phyloP scores from a whole-genome alignment of 139 green algal genomes.

The Diplosphaera chodatii region DNA sequence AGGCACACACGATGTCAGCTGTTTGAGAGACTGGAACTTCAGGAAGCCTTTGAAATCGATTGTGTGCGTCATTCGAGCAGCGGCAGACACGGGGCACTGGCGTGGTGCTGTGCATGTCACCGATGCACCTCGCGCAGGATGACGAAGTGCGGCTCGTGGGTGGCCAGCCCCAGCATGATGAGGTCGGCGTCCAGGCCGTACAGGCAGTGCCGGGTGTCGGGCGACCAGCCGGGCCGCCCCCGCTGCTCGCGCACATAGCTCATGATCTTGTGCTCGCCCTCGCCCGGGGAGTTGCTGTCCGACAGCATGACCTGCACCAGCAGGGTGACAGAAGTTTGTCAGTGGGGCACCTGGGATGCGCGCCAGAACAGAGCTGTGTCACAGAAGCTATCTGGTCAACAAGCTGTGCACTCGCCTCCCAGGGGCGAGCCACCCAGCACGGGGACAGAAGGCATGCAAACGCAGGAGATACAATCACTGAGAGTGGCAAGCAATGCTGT shows the following conservation, averaged over 20 bases:
- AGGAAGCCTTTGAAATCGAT: too few relatives aligned
- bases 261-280: slow-evolving; percentile 99
- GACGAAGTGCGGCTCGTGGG: slow-evolving; percentile 84
- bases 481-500: background rate
- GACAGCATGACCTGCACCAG: slow-evolving; percentile 72
- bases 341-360: too few relatives aligned
- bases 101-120: too few relatives aligned
- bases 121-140: slow-evolving; percentile 87
- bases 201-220: slow-evolving; percentile 80
- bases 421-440: too few relatives aligned
- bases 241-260: slow-evolving; percentile 85
- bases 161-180: slow-evolving; percentile 95
- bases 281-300: slow-evolving; percentile 90
- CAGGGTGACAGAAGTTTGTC: too few relatives aligned
- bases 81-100: too few relatives aligned
- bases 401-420: too few relatives aligned
- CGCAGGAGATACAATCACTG: background rate
- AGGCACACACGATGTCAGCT: background rate
- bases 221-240: slow-evolving; percentile 76
- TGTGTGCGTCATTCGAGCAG: too few relatives aligned
- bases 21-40: too few relatives aligned
- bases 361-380: too few relatives aligned
- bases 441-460: too few relatives aligned
- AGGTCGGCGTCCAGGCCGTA: slow-evolving; percentile 99
- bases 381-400: too few relatives aligned